These are phyloP conservation scores for Mortierella sp. DNA, from an alignment of 371 early-diverging fungal species.

Conservation along the genomic window DNA sequence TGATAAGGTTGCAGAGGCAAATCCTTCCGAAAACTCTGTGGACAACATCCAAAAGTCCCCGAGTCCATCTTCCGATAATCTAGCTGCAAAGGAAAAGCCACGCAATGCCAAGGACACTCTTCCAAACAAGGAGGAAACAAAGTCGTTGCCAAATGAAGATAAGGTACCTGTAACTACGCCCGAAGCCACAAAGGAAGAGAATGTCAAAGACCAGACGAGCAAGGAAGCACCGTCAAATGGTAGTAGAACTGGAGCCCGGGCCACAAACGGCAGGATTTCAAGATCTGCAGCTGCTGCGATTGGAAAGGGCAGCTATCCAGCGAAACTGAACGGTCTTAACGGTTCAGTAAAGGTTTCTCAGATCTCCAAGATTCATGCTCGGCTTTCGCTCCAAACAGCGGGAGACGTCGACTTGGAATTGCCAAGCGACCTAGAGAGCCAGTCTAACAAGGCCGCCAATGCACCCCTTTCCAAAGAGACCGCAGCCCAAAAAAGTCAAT, in stretches of 20 bases:
- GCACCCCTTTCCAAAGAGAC: neutral
- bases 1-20: neutral
- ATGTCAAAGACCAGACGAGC: neutral
- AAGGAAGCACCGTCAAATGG: neutral
- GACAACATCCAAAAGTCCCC: neutral
- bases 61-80: neutral
- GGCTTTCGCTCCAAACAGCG: slow-evolving; percentile 30
- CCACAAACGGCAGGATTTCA: slow-evolving; percentile 11
- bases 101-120: slow-evolving; percentile 24
- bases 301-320: slow-evolving; percentile 37
- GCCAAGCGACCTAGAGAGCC: neutral
- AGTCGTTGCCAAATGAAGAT: neutral
- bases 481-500: neutral
- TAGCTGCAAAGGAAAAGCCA: neutral
- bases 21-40: neutral
- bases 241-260: neutral
- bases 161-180: neutral
- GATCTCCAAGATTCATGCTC: slow-evolving; percentile 34
- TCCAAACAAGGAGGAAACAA: slow-evolving; percentile 1
- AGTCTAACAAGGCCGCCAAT: neutral
- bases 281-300: slow-evolving; percentile 4
- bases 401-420: slow-evolving; percentile 15
- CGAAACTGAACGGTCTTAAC: slow-evolving; percentile 18
- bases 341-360: slow-evolving; percentile 23
- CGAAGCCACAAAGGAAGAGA: neutral